Evolutionary conservation across 306 rosid genomes (phyloP), one percentile per base, ranked within the genome.

Genomic region (Mucuna pruriens): DNA sequence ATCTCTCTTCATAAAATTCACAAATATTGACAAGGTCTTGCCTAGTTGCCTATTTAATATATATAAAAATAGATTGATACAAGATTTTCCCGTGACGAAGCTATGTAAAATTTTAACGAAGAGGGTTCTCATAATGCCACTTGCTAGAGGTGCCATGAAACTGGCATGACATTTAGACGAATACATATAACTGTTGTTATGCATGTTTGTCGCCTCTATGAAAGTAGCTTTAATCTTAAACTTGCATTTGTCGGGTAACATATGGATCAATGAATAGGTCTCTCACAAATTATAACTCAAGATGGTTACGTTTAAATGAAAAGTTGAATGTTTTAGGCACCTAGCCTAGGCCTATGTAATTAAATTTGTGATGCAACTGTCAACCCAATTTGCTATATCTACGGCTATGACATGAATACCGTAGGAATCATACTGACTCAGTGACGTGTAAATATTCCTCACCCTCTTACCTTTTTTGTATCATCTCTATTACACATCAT

Each of bases 311-410:
- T 49, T 55, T 82, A 29, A 65, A 75, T 81, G 81, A 65, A 75
- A 84, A 51, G 65, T 65, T 82, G 62, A 66, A 82, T 86, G 74
- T 66, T 75, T 82, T 80, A 49, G 84, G 83, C 74, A 16, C 10
- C 22, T 73, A 25, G 49, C 8, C 31, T 78, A 45, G 38, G 57
- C 9, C 49, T 51, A 51, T 68, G 39, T 51, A 70, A 77, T 73
- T 79, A 76, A 70, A 76, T 33, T 40, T 42, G 26, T 19, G 67
- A 82, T 66, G 78, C 34, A 23, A 76, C 67, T 84, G 5, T 64
- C 40, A 69, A 26, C 66, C 77, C 62, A 38, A 60, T 81, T 87
- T 77, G 16, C 20, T 25, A 26, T 48, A 76, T 69, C 12, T 10
- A 33, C 26, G 3, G 64, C 22, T 20, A 58, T 33, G 54, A 80